Percentiles rank a stretch among this genome's conserved stretches.
phyloP scores from a whole-genome alignment of 306 rosid species.

The Urtica urens region DNA sequence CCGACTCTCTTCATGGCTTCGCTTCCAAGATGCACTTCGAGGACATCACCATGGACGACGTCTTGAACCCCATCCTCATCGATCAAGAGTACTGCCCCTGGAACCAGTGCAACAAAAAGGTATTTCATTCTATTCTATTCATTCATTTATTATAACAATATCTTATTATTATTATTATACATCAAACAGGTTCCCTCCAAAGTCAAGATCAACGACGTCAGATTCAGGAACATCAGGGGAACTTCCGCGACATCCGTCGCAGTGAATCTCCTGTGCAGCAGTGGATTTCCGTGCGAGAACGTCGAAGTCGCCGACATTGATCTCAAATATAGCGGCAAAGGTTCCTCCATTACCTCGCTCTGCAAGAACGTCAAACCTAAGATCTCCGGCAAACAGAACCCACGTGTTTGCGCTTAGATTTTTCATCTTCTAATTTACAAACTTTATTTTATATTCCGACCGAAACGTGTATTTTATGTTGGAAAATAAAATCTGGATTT shows the following conservation, averaged over 20 bases:
- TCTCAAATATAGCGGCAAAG: conserved; percentile 18
- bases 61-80: conserved; percentile 22
- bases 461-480: too few species aligned
- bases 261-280: conserved; percentile 31
- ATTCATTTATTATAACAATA: too few species aligned
- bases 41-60: conserved; percentile 29
- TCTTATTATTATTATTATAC: too few species aligned
- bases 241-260: conserved; percentile 21
- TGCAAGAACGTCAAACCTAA: conserved; percentile 32
- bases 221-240: conserved; percentile 29
- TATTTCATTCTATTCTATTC: too few species aligned
- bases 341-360: conserved; percentile 10
- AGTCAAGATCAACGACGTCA: conserved; percentile 35
- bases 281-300: conserved; percentile 23
- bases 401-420: background rate
- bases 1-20: background rate
- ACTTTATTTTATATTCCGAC: too few species aligned
- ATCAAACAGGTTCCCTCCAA: conserved; percentile 39
- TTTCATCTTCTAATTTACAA: too few species aligned
- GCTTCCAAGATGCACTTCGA: conserved; percentile 24
- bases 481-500: too few species aligned
- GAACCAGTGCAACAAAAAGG: conserved; percentile 25
- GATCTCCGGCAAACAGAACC: conserved; percentile 1
- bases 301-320: conserved; percentile 22
- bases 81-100: conserved; percentile 53